Evolutionary conservation across 495 filamentous ascomycete species (phyloP), one percentile per base, ranked within the genome.

Genomic region (Penicillium antarcticum): DNA sequence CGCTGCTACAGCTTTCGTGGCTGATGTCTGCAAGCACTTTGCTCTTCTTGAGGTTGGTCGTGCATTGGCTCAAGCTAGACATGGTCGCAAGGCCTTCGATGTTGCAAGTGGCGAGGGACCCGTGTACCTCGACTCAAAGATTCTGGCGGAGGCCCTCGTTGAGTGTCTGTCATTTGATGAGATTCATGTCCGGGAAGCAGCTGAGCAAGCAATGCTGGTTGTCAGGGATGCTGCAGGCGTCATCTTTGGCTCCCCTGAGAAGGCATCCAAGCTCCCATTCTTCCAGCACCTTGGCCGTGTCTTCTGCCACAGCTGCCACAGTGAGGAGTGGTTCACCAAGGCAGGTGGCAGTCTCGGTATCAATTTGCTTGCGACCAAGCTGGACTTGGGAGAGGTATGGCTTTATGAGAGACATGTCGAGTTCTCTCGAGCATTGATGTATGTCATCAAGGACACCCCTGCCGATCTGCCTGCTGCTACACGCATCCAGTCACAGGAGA

Each of bases 321-420:
- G 91, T 56, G 92, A 97, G 63, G 92, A 97, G 55, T 99, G 95
- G 95, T 97, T 92, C 61, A 88, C 90, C 12, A 99, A 99, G 61
- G 84, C 89, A 16, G 92, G 92, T 50, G 95, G 95, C 13, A 89
- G 87, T 33, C 67, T 92, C 17, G 95, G 95, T 39, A 96, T 99
- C 48, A 84, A 90, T 55, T 78, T 91, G 36, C 73, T 96, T 42
- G 81, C 87, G 3, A 88, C 85, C 12, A 83, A 90, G 58, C 66
- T 97, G 41, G 84, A 91, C 44, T 74, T 97, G 36, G 88, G 91
- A 7, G 88, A 95, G 55, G 60, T 74, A 16, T 99, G 92, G 91
- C 73, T 97, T 18, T 77, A 82, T 40, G 79, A 84, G 5, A 85
- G 86, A 55, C 91, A 96, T 55, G 76, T 86, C 42, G 91, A 97